Evolutionary conservation across 139 green algal genomes (phyloP).

Genomic region (Chlamydomonas sp.): DNA sequence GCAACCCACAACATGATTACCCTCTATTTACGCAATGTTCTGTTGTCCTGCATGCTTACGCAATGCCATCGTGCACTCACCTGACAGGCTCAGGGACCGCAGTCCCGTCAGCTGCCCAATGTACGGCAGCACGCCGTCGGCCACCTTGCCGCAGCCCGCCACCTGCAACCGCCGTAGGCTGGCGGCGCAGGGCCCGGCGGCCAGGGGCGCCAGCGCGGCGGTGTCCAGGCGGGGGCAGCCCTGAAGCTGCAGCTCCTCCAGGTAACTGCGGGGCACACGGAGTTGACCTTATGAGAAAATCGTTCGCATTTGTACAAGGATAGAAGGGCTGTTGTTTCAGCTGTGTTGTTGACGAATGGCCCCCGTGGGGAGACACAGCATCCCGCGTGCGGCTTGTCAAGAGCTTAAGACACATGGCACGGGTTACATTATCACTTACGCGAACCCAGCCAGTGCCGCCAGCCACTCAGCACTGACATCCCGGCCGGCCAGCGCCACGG

Average conservation of each 20-base stretch:
- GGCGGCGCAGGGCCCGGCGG: neutral
- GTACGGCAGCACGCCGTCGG: neutral
- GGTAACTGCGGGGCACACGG: neutral
- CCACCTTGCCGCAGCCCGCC: neutral
- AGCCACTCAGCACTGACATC: neutral
- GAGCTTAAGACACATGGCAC: no score
- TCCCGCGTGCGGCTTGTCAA: no score
- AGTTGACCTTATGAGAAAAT: no score
- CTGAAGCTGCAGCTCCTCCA: neutral
- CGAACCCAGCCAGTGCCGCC: conserved; percentile 18
- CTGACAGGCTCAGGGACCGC: neutral
- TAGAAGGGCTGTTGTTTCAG: no score
- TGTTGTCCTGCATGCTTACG: neutral
- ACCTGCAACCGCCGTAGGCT: neutral
- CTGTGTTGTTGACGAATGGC: no score
- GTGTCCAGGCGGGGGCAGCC: neutral
- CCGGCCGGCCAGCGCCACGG: neutral
- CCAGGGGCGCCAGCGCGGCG: neutral
- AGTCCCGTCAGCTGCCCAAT: neutral
- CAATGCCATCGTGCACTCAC: neutral
- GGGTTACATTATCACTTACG: neutral
- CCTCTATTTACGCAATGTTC: neutral
- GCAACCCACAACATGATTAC: no score
- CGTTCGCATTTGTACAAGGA: no score
- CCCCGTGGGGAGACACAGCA: no score